Percentiles rank a stretch among this genome's conserved stretches.
These are phyloP conservation scores for Tothia fuscella DNA, from an alignment of 2,329 filamentous ascomycete species.

Conservation along the genomic window DNA sequence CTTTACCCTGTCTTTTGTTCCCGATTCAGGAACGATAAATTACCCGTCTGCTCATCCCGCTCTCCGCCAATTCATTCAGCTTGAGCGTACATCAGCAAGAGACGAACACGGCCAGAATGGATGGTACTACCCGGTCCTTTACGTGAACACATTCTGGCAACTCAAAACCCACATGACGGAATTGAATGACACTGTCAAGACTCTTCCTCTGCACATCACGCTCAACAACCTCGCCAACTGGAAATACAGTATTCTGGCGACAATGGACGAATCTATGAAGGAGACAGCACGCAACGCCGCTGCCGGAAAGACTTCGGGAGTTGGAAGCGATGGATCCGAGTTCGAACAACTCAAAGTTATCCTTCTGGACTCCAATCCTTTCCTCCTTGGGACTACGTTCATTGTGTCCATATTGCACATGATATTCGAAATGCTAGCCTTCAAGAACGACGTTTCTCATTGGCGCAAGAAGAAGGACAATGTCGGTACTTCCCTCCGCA, in stretches of 20 bases:
- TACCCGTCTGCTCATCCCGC: constrained; percentile 60
- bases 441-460: constrained; percentile 93
- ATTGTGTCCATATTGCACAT: constrained; percentile 83
- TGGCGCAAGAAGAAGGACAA: constrained; percentile 99
- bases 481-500: constrained; percentile 88
- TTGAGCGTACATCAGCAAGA: constrained; percentile 70
- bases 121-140: constrained; percentile 89
- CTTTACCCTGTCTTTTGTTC: constrained; percentile 77
- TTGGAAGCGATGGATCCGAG: constrained; percentile 79
- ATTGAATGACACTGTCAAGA: constrained; percentile 78
- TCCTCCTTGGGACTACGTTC: constrained; percentile 72
- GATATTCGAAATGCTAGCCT: constrained; percentile 89
- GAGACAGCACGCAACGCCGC: constrained; percentile 69
- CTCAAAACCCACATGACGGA: constrained; percentile 81
- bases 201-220: constrained; percentile 70
- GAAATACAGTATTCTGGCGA: constrained; percentile 80
- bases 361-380: constrained; percentile 85
- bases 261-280: constrained; percentile 78
- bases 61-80: constrained; percentile 61
- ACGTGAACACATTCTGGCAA: constrained; percentile 96
- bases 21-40: constrained; percentile 59
- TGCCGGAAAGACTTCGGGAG: constrained; percentile 47
- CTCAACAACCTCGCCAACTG: constrained; percentile 71
- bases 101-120: constrained; percentile 76
- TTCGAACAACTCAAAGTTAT: constrained; percentile 97